Conservation (phyloP, 352 stramenopile genomes). For the Peronospora destructor region DNA sequence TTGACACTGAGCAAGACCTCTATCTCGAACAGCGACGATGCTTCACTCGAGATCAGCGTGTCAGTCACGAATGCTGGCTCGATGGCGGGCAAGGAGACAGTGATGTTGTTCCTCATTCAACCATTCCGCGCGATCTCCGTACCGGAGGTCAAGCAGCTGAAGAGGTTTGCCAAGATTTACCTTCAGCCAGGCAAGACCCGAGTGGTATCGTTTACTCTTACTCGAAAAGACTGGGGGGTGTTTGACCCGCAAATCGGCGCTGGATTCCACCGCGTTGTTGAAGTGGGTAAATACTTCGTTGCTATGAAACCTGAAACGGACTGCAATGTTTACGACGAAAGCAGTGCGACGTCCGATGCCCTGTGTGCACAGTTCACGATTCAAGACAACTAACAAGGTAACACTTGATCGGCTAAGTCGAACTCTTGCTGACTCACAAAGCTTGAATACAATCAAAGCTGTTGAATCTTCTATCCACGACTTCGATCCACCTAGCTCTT, state of each 20-base stretch:
- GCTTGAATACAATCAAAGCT: constrained; percentile 9
- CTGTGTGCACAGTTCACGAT: constrained; percentile 48
- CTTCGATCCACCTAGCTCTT: constrained; percentile 1
- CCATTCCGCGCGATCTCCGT: constrained; percentile 51
- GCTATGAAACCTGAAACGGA: constrained; percentile 63
- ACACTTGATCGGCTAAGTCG: constrained; percentile 3
- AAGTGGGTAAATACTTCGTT: constrained; percentile 59
- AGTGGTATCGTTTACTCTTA: constrained; percentile 38
- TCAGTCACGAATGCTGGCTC: constrained; percentile 63
- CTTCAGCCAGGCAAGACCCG: constrained; percentile 38
- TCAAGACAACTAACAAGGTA: constrained; percentile 17
- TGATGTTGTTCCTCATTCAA: constrained; percentile 77
- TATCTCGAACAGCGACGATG: constrained; percentile 17
- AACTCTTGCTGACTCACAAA: constrained; percentile 9
- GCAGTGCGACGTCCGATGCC: constrained; percentile 18
- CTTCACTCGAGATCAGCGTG: constrained; percentile 38
- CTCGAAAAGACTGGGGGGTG: constrained; percentile 46
- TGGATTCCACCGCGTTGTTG: constrained; percentile 45
- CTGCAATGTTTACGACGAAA: constrained; percentile 52
- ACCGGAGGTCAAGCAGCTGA: constrained; percentile 72
- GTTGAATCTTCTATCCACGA: constrained; percentile 13
- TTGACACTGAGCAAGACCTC: constrained; percentile 36
- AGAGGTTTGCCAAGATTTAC: constrained; percentile 72
- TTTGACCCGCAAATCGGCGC: constrained; percentile 50
- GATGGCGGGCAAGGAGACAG: constrained; percentile 57